Conservation (phyloP, 2,329 filamentous ascomycete genomes). For the Aspergillus sp. region DNA sequence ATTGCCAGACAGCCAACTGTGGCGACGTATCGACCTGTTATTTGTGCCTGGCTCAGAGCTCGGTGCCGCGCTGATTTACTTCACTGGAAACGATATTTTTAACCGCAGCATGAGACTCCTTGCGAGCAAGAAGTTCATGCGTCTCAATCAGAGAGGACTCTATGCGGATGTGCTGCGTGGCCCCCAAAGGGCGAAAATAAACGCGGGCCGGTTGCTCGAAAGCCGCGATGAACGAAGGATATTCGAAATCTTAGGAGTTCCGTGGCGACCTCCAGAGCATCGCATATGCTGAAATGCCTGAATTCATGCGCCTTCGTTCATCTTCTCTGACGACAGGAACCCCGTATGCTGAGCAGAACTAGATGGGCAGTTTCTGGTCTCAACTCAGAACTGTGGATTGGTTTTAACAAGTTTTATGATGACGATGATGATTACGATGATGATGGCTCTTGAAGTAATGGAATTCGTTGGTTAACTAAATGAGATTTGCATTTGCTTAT, state of each 20-base stretch:
- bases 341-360: not conserved
- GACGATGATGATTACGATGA: not conserved
- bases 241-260: slow-evolving; percentile 20
- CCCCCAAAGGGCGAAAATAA: slow-evolving; percentile 17
- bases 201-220: slow-evolving; percentile 18
- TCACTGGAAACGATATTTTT: slow-evolving; percentile 93
- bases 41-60: slow-evolving; percentile 77
- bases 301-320: not conserved
- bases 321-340: not conserved
- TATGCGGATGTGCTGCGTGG: slow-evolving; percentile 61
- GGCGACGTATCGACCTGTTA: slow-evolving; percentile 82
- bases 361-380: not conserved
- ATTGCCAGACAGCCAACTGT: slow-evolving; percentile 60
- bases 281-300: slow-evolving; percentile 63
- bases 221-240: slow-evolving; percentile 21
- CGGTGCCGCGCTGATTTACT: slow-evolving; percentile 88
- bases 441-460: not conserved
- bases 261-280: slow-evolving; percentile 74
- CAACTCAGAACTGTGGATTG: not conserved
- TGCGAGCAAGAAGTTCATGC: slow-evolving; percentile 77
- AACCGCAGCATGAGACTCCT: slow-evolving; percentile 81
- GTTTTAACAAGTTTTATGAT: not conserved
- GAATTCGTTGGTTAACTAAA: not conserved
- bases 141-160: slow-evolving; percentile 79
- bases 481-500: not conserved